Evolutionary conservation across 1,284 basidiomycete species (phyloP).

Genomic region (Malassezia furfur): DNA sequence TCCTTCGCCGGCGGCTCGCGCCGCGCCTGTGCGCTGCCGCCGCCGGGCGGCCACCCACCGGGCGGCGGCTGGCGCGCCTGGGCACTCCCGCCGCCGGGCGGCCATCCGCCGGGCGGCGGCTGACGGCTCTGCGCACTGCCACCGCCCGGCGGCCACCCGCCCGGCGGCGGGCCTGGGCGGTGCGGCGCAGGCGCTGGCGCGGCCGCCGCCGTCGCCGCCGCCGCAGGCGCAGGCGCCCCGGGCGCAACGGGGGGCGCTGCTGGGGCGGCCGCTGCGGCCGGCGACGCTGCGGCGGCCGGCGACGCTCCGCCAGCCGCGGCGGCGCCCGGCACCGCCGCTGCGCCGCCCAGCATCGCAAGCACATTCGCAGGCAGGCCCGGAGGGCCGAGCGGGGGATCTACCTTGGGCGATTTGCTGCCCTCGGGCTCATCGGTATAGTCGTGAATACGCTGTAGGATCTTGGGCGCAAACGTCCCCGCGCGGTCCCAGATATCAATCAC

Average conservation of each 20-base stretch:
- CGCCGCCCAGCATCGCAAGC: conserved; percentile 19
- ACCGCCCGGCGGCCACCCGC: background rate
- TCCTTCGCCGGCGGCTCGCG: background rate
- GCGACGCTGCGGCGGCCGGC: background rate
- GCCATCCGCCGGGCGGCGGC: background rate
- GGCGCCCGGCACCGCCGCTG: background rate
- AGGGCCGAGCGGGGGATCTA: background rate
- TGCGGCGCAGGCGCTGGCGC: background rate
- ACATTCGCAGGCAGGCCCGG: conserved; percentile 17
- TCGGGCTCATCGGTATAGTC: background rate
- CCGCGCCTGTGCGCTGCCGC: background rate
- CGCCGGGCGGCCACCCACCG: conserved; percentile 1
- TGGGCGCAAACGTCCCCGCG: conserved; percentile 23
- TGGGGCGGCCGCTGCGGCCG: background rate
- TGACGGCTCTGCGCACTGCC: background rate
- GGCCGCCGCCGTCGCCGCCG: background rate
- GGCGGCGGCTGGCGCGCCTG: background rate
- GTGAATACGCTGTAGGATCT: conserved; percentile 19
- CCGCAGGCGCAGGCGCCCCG: background rate
- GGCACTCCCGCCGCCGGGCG: background rate
- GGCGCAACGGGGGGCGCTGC: background rate
- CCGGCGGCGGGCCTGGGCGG: background rate
- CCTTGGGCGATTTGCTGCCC: conserved; percentile 1
- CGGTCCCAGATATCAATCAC: conserved; percentile 34
- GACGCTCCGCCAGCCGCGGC: background rate